Base-by-base conservation (phyloP, 441 rosid species). In the Geranium incanum region DNA sequence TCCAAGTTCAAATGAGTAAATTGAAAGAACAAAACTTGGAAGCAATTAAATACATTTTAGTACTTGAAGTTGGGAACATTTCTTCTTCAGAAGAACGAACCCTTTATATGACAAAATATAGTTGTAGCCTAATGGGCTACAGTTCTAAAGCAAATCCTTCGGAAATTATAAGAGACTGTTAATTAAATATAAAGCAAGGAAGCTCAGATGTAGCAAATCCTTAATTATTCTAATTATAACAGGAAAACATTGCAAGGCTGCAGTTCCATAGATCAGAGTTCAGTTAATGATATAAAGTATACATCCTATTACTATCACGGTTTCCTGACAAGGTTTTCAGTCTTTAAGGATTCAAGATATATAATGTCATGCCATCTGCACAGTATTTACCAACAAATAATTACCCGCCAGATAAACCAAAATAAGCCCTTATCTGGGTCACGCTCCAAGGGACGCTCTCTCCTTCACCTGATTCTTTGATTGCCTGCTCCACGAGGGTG, bases 401-500 rank as follows among this genome's bases (percentile, higher is more conserved):
- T 85, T 81, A 95, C 97, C 94, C 97, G 80, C 99, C 97, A 67
- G 99, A 95, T 68, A 95, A 78, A 71, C 96, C 97, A 79, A 95
- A 89, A 71, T 95, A 90, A 68, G 93, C 88, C 68, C 87, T 89
- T 76, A 88, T 83, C 81, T 89, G 93, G 71, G 92, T 87, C 73
- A 87, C 79, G 70, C 92, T 95, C 97, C 99, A 95, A 69, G 90
- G 81, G 75, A 82, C 70, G 79, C 75, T 87, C 70, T 88, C 93
- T 69, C 91, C 87, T 81, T 86, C 89, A 77, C 84, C 88, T 23
- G 85, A 81, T 80, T 95, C 97, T 84, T 90, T 92, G 74, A 90
- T 79, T 67, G 96, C 96, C 81, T 95, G 97, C 75, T 95, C 92
- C 80, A 95, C 75, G 9, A 95, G 84, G 15, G 92, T 75, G 78